Percentiles rank a stretch among this genome's conserved stretches.
Evolutionary conservation across 768 basidiomycete genomes (phyloP).

Genomic region (Auriscalpium microsporum): DNA sequence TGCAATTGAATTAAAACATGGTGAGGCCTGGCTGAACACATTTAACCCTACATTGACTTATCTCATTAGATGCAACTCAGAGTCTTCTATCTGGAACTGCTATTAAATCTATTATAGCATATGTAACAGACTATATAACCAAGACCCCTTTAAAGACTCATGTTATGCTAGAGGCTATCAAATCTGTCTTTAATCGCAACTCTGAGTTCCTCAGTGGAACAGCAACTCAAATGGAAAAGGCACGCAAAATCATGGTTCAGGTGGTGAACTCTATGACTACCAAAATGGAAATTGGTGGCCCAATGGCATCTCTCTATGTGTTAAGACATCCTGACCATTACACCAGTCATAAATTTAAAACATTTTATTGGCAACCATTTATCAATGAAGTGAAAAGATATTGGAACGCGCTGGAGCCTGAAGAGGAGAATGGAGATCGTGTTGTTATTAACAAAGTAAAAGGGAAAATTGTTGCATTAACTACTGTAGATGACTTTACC

Average conservation of each 20-base stretch:
- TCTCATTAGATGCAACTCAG: slow-evolving; percentile 30
- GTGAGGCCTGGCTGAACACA: slow-evolving; percentile 30
- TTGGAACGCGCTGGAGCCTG: slow-evolving; percentile 8
- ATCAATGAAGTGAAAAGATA: slow-evolving; percentile 17
- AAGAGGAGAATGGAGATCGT: slow-evolving; percentile 1
- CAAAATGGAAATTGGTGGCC: slow-evolving; percentile 30
- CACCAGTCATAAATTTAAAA: slow-evolving; percentile 26
- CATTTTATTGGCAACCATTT: slow-evolving; percentile 27
- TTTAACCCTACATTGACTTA: slow-evolving; percentile 25
- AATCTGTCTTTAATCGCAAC: slow-evolving; percentile 17
- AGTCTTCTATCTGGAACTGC: slow-evolving; percentile 22
- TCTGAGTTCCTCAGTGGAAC: slow-evolving; percentile 14
- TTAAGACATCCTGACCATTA: slow-evolving; percentile 32
- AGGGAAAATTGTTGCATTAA: slow-evolving; percentile 14
- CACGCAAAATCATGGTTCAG: slow-evolving; percentile 25
- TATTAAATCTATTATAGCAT: too few relatives aligned
- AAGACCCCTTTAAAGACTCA: slow-evolving; percentile 33
- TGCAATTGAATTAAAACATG: slow-evolving; percentile 21
- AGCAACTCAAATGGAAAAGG: slow-evolving; percentile 9
- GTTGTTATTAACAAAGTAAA: slow-evolving; percentile 13
- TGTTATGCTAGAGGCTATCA: slow-evolving; percentile 27
- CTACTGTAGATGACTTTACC: slow-evolving; percentile 27
- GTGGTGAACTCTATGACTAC: slow-evolving; percentile 30
- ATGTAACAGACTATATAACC: slow-evolving; percentile 35
- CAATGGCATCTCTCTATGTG: slow-evolving; percentile 29